A percentile compares a stretch with the other conserved stretches of the same genome.
These are phyloP conservation scores for Citeromyces hawaiiensis DNA, from an alignment of 1,139 yeast species.

Conservation along the genomic window DNA sequence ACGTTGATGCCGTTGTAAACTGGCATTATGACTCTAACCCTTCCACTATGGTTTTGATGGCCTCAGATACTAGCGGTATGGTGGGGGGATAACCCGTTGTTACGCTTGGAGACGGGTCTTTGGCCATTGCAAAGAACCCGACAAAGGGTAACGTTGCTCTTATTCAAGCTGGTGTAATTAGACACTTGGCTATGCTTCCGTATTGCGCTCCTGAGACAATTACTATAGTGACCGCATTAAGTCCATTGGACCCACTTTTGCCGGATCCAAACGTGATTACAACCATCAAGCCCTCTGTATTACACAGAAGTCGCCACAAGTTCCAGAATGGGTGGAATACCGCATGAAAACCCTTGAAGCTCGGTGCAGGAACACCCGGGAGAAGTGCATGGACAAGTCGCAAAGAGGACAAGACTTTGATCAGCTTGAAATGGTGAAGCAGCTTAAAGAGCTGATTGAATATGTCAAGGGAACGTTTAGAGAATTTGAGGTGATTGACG, in stretches of 20 bases:
- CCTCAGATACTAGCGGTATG: slow-evolving; percentile 18
- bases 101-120: slow-evolving; percentile 18
- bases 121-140: slow-evolving; percentile 20
- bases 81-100: slow-evolving; percentile 23
- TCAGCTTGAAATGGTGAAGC: slow-evolving; percentile 11
- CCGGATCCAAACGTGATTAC: slow-evolving; percentile 21
- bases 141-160: slow-evolving; percentile 21
- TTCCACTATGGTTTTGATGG: slow-evolving; percentile 20
- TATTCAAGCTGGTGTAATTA: slow-evolving; percentile 22
- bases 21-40: slow-evolving; percentile 22
- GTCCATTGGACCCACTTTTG: slow-evolving; percentile 17
- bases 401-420: slow-evolving; percentile 12
- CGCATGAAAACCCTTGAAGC: slow-evolving; percentile 20
- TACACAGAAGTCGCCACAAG: slow-evolving; percentile 18
- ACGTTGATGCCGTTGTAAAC: slow-evolving; percentile 15
- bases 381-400: slow-evolving; percentile 9
- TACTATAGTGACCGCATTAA: slow-evolving; percentile 13
- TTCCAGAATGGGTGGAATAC: slow-evolving; percentile 22
- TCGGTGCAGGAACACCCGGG: slow-evolving; percentile 18
- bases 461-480: slow-evolving; percentile 23
- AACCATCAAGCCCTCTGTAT: slow-evolving; percentile 21
- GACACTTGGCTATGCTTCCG: slow-evolving; percentile 23
- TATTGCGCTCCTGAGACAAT: slow-evolving; percentile 20
- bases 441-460: slow-evolving; percentile 13
- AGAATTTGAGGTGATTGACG: slow-evolving; percentile 26